Evolutionary conservation across 805 yeast species (phyloP).

Genomic region (Saturnispora gosingensis): DNA sequence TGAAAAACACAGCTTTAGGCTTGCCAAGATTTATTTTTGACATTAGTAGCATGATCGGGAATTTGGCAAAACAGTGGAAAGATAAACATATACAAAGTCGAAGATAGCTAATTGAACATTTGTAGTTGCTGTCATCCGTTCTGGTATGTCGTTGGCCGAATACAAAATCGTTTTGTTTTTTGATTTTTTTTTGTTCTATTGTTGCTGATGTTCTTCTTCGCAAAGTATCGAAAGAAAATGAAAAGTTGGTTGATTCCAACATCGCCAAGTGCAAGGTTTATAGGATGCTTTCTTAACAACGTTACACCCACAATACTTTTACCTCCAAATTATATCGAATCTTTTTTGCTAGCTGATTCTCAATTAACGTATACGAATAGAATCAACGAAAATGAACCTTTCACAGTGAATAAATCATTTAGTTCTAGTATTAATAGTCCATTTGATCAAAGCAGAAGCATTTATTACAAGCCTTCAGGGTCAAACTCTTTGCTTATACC

Average conservation of each 20-base stretch:
- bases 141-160: not conserved
- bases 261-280: not conserved
- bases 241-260: not conserved
- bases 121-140: not conserved
- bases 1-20: too few relatives aligned
- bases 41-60: too few relatives aligned
- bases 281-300: not conserved
- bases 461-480: not conserved
- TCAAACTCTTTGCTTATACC: not conserved
- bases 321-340: not conserved
- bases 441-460: not conserved
- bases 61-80: too few relatives aligned
- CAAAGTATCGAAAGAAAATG: not conserved
- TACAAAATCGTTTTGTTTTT: not conserved
- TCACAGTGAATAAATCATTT: not conserved
- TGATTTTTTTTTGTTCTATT: not conserved
- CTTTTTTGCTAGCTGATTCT: slow-evolving; percentile 1
- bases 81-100: too few relatives aligned
- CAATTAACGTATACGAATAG: slow-evolving; percentile 1
- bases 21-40: too few relatives aligned
- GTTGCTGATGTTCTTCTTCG: not conserved
- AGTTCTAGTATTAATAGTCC: not conserved
- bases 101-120: too few relatives aligned
- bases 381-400: not conserved
- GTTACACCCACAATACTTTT: not conserved